Conservation (phyloP, 1,139 yeast genomes). For the Meyerozyma sp. region DNA sequence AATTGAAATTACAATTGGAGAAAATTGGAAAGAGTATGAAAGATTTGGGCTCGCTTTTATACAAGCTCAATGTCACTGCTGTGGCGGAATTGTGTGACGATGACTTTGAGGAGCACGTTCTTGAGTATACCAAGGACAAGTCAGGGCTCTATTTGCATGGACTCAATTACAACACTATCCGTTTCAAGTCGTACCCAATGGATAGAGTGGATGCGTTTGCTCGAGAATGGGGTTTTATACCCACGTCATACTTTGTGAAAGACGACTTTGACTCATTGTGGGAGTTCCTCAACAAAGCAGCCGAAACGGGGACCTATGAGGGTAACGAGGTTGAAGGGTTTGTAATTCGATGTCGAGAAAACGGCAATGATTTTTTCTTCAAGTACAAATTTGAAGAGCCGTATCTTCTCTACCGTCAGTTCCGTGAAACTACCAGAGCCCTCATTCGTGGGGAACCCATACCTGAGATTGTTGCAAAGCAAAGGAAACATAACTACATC, state of each 20-base stretch:
- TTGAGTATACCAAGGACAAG: slow-evolving; percentile 59
- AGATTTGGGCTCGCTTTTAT: slow-evolving; percentile 54
- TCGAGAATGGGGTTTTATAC: slow-evolving; percentile 63
- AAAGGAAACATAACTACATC: slow-evolving; percentile 47
- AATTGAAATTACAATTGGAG: slow-evolving; percentile 50
- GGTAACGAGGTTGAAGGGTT: slow-evolving; percentile 86
- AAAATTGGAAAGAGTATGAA: slow-evolving; percentile 29
- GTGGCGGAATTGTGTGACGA: slow-evolving; percentile 95
- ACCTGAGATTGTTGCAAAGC: slow-evolving; percentile 34
- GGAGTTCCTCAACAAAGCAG: slow-evolving; percentile 49
- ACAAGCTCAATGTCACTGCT: slow-evolving; percentile 60
- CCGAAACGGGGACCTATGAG: slow-evolving; percentile 66
- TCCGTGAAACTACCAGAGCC: slow-evolving; percentile 79
- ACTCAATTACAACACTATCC: slow-evolving; percentile 60
- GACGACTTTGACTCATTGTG: slow-evolving; percentile 37
- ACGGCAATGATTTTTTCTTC: slow-evolving; percentile 60
- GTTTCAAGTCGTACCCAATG: slow-evolving; percentile 64
- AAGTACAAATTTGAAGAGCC: slow-evolving; percentile 96
- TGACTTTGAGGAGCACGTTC: slow-evolving; percentile 86
- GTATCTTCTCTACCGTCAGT: slow-evolving; percentile 80
- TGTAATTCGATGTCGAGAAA: slow-evolving; percentile 53
- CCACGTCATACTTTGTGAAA: slow-evolving; percentile 41
- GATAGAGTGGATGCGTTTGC: slow-evolving; percentile 58
- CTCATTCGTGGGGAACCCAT: slow-evolving; percentile 44
- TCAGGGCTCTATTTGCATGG: slow-evolving; percentile 93